Evolutionary conservation across 2,329 filamentous ascomycete genomes (phyloP), one percentile per base, ranked within the genome.

Genomic region (Monosporascus sp.): DNA sequence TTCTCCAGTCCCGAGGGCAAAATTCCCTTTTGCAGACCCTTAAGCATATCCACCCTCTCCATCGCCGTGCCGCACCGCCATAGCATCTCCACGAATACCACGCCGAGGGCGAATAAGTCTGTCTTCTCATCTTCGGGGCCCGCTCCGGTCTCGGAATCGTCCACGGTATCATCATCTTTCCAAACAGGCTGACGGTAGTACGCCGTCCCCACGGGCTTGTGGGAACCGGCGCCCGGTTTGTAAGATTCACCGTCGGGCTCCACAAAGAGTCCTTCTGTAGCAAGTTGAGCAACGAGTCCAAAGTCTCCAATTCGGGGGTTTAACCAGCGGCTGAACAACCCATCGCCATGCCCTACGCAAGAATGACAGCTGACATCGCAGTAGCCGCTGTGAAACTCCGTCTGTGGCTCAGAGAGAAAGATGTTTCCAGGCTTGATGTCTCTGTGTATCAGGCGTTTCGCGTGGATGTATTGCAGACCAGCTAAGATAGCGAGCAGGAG

Each of bases 371-470:
- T 55, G n/a, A 64, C 49, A 27, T 65, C 56, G 48, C 64, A 67
- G 39, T 62, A 68, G 3, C 66, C 66, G 7, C 58, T 56, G 22
- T 62, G 56, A 7, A 49, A 55, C 5, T 55, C 54, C 3, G 48
- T 20, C 18, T 76, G 74, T 0, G 74, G 67, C 0, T 72, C 67
- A 1, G 79, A 81, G 0, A 88, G 70, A 66, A 88, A 87, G 24
- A 88, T 81, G 58, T 88, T 88, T 3, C 80, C 82, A 0, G 85
- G 85, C 60, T 87, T 88, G 44, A 88, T 74, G 60, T 88, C 85
- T 4, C 83, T 77, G 58, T 88, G 85, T 0, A 87, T 76, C 49
- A 86, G 78, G 2, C 77, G 77, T 57, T 82, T 77, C 0, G 73
- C 70, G 60, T 87, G 85, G 2, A 87, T 73, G 59, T 88, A 86